Percentiles rank a stretch among this genome's conserved stretches.
Conservation (phyloP, 2,329 filamentous ascomycete species). For the Aureobasidium leucospermi region DNA sequence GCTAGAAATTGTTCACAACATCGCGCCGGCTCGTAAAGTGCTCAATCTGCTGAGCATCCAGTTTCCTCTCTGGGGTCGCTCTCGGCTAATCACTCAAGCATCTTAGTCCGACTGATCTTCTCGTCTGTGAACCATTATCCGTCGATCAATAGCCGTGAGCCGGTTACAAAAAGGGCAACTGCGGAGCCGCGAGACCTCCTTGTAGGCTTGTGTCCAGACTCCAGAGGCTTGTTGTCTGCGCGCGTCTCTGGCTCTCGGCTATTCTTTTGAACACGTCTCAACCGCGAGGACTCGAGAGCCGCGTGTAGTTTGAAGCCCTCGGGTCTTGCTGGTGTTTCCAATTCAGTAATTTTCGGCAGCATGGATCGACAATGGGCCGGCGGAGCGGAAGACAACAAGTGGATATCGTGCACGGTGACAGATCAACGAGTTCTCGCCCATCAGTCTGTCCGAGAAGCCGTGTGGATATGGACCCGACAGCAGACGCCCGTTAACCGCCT, state of each 20-base stretch:
- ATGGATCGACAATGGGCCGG: constrained; percentile 3
- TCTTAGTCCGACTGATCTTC: background rate
- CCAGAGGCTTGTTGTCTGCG: background rate
- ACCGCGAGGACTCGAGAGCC: background rate
- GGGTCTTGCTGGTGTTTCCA: background rate
- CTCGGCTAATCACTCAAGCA: background rate
- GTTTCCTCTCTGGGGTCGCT: background rate
- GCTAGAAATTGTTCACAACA: background rate
- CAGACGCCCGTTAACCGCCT: background rate
- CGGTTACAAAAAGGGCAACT: background rate
- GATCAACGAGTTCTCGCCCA: constrained; percentile 9
- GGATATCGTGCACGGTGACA: background rate
- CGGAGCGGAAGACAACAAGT: background rate
- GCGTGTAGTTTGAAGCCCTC: background rate
- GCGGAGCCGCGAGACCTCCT: background rate
- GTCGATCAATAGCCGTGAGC: constrained; percentile 8
- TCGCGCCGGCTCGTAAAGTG: background rate
- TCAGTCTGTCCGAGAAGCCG: background rate
- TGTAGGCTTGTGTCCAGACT: too few relatives aligned
- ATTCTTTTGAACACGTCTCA: background rate
- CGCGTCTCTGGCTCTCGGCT: background rate
- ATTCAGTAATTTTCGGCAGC: background rate
- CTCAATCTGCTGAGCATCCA: background rate
- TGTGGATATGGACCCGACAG: background rate
- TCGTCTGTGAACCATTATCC: background rate